Conservation (phyloP, 78 protist species). For the Dictyostelium brefeldianum region DNA sequence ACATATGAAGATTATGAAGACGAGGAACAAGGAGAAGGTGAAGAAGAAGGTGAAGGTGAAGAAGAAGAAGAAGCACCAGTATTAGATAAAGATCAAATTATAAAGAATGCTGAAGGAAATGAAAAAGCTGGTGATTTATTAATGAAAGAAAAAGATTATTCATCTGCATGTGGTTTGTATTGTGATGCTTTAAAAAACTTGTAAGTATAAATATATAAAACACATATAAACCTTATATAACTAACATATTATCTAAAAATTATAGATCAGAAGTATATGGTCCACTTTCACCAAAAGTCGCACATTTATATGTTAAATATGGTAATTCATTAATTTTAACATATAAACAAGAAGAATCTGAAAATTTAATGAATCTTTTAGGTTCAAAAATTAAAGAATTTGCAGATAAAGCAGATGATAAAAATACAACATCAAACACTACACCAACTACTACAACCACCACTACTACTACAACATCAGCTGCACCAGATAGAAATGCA, state of each 20-base stretch:
- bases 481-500: neutral
- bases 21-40: neutral
- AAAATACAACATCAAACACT: neutral
- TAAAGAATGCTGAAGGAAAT: conserved; percentile 40
- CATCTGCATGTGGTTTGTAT: conserved; percentile 18
- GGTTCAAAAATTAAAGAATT: conserved; percentile 1
- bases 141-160: conserved; percentile 40
- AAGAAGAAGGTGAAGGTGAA: neutral
- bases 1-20: neutral
- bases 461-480: neutral
- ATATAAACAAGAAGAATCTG: conserved; percentile 46
- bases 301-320: conserved; percentile 62
- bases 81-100: neutral
- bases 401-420: neutral
- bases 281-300: conserved; percentile 28
- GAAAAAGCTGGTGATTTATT: conserved; percentile 31
- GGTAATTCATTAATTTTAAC: conserved; percentile 35
- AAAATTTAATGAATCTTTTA: conserved; percentile 20
- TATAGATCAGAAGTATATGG: conserved; percentile 46
- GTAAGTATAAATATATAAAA: conserved; percentile 16
- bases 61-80: neutral
- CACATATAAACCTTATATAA: neutral
- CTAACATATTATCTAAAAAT: neutral
- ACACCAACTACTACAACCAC: neutral
- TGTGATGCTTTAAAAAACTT: conserved; percentile 27